Percentiles rank a stretch among this genome's conserved stretches.
phyloP scores from a whole-genome alignment of 805 yeast species.

The Spathaspora boniae region DNA sequence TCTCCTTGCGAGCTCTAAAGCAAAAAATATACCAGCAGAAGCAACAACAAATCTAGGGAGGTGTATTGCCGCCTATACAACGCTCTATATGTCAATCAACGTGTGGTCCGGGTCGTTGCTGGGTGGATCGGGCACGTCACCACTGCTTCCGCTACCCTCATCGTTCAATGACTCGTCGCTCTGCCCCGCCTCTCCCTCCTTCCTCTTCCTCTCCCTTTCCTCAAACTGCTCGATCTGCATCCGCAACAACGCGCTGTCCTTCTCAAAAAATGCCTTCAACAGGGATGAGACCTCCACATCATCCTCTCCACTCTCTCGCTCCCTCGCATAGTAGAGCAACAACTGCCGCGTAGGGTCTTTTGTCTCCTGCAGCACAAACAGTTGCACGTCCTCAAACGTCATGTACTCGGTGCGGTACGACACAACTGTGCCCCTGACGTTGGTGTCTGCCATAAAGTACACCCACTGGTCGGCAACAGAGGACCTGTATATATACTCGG shows the following conservation, averaged over 20 bases:
- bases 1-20: too few species aligned
- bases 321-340: slow-evolving; percentile 18
- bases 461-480: slow-evolving; percentile 20
- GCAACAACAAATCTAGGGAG: too few species aligned
- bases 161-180: background rate
- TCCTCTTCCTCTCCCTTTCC: background rate
- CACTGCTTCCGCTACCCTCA: slow-evolving; percentile 2
- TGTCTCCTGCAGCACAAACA: slow-evolving; percentile 14
- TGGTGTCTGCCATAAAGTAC: slow-evolving; percentile 12
- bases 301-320: slow-evolving; percentile 7
- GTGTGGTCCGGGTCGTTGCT: too few species aligned
- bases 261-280: slow-evolving; percentile 14
- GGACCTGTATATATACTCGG: slow-evolving; percentile 24
- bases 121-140: background rate
- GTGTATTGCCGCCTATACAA: too few species aligned
- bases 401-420: slow-evolving; percentile 16
- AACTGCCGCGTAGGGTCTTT: slow-evolving; percentile 11
- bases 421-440: slow-evolving; percentile 9
- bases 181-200: background rate
- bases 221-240: slow-evolving; percentile 1
- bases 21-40: too few species aligned
- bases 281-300: slow-evolving; percentile 8
- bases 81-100: too few species aligned
- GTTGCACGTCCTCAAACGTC: slow-evolving; percentile 18
- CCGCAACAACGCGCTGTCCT: slow-evolving; percentile 15